A percentile compares a stretch with the other conserved stretches of the same genome.
Conservation (phyloP, 164 flowering plant species). For the Chimonanthus salicifolius region DNA sequence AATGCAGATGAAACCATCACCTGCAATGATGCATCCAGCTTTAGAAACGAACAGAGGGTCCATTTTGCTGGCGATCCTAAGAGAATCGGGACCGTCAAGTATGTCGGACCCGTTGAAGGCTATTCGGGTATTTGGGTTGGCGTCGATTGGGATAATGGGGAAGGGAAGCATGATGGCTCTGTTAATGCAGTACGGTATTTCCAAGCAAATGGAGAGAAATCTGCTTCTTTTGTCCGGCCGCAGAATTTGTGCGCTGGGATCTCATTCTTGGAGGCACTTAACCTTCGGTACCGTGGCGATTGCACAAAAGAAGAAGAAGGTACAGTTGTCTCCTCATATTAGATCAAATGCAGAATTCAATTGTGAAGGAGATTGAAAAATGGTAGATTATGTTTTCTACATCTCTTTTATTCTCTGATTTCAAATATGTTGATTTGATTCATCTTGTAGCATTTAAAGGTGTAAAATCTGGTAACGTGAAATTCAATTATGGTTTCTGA, state of each 20-base stretch:
- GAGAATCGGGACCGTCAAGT: slow-evolving; percentile 70
- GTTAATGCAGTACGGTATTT: slow-evolving; percentile 68
- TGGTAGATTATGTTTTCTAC: background rate
- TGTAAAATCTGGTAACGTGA: too few relatives aligned
- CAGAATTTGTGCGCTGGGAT: slow-evolving; percentile 62
- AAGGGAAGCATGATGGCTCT: slow-evolving; percentile 89
- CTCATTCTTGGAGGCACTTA: slow-evolving; percentile 63
- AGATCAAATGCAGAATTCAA: background rate
- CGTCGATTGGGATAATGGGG: slow-evolving; percentile 86
- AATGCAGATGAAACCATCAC: slow-evolving; percentile 10
- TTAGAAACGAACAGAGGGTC: slow-evolving; percentile 64
- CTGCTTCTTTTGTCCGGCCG: slow-evolving; percentile 71
- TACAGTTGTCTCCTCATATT: slow-evolving; percentile 10
- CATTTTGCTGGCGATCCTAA: slow-evolving; percentile 47
- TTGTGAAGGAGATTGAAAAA: background rate
- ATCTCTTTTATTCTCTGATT: background rate
- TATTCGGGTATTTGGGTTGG: slow-evolving; percentile 80
- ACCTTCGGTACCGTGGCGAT: slow-evolving; percentile 45
- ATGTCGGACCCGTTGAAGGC: slow-evolving; percentile 69
- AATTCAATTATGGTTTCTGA: background rate
- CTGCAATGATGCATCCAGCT: slow-evolving; percentile 13
- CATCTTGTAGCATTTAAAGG: too few relatives aligned
- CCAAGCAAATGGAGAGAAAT: slow-evolving; percentile 38
- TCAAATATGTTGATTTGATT: too few relatives aligned
- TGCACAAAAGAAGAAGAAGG: slow-evolving; percentile 85